A percentile compares a stretch with the other conserved stretches of the same genome.
These are phyloP conservation scores for Fusarium tricinctum DNA, from an alignment of 2,329 filamentous ascomycete species.

Conservation along the genomic window DNA sequence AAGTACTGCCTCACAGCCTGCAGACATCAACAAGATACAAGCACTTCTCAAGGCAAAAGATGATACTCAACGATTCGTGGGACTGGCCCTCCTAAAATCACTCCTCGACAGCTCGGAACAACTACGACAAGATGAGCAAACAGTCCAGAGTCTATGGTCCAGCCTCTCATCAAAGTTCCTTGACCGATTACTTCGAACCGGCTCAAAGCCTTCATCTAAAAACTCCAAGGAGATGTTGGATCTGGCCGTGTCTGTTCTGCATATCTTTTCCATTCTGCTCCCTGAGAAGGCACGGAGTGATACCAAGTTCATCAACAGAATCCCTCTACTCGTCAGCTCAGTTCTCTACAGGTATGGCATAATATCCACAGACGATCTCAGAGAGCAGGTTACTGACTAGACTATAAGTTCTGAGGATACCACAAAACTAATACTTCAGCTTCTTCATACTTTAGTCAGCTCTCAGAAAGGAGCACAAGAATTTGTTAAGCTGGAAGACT, in stretches of 20 bases:
- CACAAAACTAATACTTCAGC: constrained; percentile 66
- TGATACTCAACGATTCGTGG: constrained; percentile 78
- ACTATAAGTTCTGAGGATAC: constrained; percentile 65
- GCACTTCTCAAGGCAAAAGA: constrained; percentile 70
- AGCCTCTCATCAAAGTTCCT: constrained; percentile 74
- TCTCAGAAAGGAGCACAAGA: constrained; percentile 63
- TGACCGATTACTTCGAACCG: constrained; percentile 72
- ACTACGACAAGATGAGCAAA: constrained; percentile 63
- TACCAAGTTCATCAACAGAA: constrained; percentile 65
- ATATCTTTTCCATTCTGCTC: constrained; percentile 72
- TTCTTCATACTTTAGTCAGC: constrained; percentile 69
- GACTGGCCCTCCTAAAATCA: constrained; percentile 75
- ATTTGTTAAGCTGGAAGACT: constrained; percentile 65
- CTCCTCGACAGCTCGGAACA: constrained; percentile 71
- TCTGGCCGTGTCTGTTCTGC: constrained; percentile 72
- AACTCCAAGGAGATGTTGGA: constrained; percentile 73
- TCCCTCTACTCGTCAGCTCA: constrained; percentile 66
- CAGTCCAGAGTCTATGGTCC: constrained; percentile 68
- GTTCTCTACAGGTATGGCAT: constrained; percentile 66
- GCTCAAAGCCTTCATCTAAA: constrained; percentile 57
- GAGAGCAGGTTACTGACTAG: neutral
- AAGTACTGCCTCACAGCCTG: constrained; percentile 23
- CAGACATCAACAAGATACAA: constrained; percentile 63
- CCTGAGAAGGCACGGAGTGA: constrained; percentile 62
- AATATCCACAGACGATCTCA: neutral